phyloP scores from a whole-genome alignment of 2,329 filamentous ascomycete species.

The Periglandula ipomoeae region DNA sequence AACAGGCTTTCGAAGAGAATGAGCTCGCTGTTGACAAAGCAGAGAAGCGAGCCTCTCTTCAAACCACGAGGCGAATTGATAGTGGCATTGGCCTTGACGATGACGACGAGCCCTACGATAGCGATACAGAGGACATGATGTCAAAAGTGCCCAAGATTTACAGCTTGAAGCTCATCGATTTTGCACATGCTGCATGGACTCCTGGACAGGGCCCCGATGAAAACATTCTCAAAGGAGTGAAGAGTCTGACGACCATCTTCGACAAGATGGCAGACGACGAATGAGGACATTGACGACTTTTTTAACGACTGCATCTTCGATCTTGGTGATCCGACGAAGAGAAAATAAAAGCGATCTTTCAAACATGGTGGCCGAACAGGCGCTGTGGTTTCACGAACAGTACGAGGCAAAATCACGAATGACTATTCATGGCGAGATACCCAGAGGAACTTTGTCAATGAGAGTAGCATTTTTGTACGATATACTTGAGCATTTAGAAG shows the following conservation, averaged over 20 bases:
- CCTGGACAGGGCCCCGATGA: conserved; percentile 78
- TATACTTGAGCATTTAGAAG: not conserved
- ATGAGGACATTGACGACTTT: not conserved
- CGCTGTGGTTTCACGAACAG: not conserved
- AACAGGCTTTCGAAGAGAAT: conserved; percentile 44
- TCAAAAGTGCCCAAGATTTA: conserved; percentile 56
- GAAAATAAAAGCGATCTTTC: not conserved
- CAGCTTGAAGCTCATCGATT: conserved; percentile 85
- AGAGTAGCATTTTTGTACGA: not conserved
- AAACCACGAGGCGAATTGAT: conserved; percentile 39
- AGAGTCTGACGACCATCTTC: conserved; percentile 63
- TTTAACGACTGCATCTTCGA: not conserved
- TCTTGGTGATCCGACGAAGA: not conserved
- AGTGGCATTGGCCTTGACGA: conserved; percentile 44
- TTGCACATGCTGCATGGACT: conserved; percentile 83
- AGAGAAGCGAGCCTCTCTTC: conserved; percentile 20
- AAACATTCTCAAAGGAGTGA: conserved; percentile 67
- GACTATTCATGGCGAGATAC: conserved; percentile 3
- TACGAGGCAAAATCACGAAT: not conserved
- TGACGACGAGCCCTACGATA: conserved; percentile 25
- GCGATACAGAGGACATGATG: conserved; percentile 38
- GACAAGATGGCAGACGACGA: conserved; percentile 44
- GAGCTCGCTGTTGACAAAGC: conserved; percentile 43
- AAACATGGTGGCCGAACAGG: not conserved
- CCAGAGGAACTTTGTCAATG: not conserved